A percentile compares a stretch with the other conserved stretches of the same genome.
Evolutionary conservation across 2,329 filamentous ascomycete species (phyloP).

Genomic region (Sarocladium kiliense): DNA sequence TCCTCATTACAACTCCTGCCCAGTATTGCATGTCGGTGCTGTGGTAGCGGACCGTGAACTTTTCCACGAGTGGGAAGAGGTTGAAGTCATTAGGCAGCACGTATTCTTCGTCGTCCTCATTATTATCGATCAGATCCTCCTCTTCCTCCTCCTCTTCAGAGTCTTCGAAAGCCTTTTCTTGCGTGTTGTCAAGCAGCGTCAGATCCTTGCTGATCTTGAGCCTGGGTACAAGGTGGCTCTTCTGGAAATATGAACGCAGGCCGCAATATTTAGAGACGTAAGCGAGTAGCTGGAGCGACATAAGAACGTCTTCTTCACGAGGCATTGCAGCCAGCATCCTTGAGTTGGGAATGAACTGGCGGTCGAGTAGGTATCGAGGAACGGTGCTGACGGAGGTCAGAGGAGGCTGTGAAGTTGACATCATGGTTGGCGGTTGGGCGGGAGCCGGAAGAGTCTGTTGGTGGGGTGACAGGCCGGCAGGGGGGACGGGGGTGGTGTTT

Average conservation of each 20-base stretch:
- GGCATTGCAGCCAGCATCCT: constrained; percentile 87
- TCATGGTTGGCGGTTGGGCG: constrained; percentile 69
- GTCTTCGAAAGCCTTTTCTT: constrained; percentile 58
- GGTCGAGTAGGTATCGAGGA: constrained; percentile 74
- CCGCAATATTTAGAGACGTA: constrained; percentile 99
- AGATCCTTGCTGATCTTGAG: constrained; percentile 87
- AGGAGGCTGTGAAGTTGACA: constrained; percentile 40
- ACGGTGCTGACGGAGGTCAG: constrained; percentile 32
- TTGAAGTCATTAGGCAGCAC: constrained; percentile 92
- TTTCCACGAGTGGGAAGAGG: constrained; percentile 96
- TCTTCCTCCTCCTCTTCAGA: constrained; percentile 46
- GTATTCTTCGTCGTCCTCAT: constrained; percentile 77
- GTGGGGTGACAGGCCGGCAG: constrained; percentile 69
- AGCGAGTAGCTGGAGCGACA: constrained; percentile 93
- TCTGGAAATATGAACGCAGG: constrained; percentile 89
- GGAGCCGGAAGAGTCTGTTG: constrained; percentile 65
- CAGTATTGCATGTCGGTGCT: constrained; percentile 99
- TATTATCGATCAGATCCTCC: constrained; percentile 37
- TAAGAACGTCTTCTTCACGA: constrained; percentile 92
- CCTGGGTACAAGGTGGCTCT: constrained; percentile 86
- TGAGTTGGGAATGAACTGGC: constrained; percentile 61
- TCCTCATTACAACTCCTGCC: constrained; percentile 98
- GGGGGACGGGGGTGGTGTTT: constrained; percentile 58
- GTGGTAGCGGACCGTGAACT: constrained; percentile 94
- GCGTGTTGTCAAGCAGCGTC: not conserved